Base-by-base conservation (phyloP, 495 filamentous ascomycete species). In the Terfezia boudieri region DNA sequence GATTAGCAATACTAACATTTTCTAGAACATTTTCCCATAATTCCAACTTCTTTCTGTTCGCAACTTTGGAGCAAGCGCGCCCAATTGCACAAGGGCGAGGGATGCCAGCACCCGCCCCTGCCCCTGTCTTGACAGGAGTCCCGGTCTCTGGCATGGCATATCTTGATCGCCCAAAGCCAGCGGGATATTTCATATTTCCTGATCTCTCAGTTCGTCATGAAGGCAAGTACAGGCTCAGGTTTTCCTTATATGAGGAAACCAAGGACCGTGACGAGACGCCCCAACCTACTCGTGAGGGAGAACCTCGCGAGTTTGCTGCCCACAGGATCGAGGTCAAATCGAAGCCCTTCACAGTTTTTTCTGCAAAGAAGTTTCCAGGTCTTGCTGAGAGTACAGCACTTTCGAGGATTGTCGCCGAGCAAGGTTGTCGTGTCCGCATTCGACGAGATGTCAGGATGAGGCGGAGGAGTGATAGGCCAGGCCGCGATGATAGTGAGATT, bases 291-390 rank as follows among this genome's bases (percentile, higher is more conserved):
- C 55, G 63, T 36, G 50, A 59, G 14, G 57, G 62, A 22, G 68
- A 68, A 37, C 58, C 58, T 26, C 59, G 60, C 8, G 67, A 67
- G 37, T 59, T 60, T 56, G 58, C 56, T 23, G 56, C 57, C 8
- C 82, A 82, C 66, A 74, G 92, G n/a, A 72, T 95, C 69, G 86
- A 94, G 64, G 84, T 95, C 55, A 86, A 92, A 68, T 92, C 88
- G 0, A 68, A 73, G 20, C 81, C 84, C 1, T 98, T 98, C 65
- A 78, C 74, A 7, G 92, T 96, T 9, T 98, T 80, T 71, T 94
- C 87, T 61, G 90, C 90, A 23, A 98, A 98, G 78, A 98, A 95
- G 71, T 98, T 98, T 71, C 90, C 90, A 38, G 90, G 90, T 10
- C 70, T 98, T 60, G 80, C 85, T 1, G 88, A 90, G 67, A 94